These are phyloP conservation scores for Ceratocystis huliohia DNA, from an alignment of 2,329 filamentous ascomycete species.

Conservation along the genomic window DNA sequence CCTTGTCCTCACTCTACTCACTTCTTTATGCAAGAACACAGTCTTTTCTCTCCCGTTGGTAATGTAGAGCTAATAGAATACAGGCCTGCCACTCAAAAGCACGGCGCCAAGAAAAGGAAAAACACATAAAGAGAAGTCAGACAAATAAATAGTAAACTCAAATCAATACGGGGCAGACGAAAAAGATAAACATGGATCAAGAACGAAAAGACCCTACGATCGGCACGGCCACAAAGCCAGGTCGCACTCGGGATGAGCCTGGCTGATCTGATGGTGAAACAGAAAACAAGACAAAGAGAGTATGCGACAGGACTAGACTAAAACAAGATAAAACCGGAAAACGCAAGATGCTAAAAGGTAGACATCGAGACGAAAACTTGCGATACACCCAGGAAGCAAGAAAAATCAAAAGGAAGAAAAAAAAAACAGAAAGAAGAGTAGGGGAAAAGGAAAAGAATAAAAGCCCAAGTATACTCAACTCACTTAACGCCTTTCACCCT, in stretches of 20 bases:
- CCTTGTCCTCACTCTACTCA: too few relatives aligned
- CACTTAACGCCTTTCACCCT: background rate
- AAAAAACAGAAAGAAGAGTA: background rate
- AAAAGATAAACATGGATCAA: too few relatives aligned
- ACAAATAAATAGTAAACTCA: conserved; percentile 14
- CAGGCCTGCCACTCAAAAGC: background rate
- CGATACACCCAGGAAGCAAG: background rate
- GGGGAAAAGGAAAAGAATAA: background rate
- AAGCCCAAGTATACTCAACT: background rate
- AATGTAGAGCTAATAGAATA: background rate
- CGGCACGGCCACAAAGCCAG: too few relatives aligned
- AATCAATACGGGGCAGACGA: background rate
- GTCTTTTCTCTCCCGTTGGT: too few relatives aligned
- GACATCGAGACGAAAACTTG: background rate
- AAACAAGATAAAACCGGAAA: background rate
- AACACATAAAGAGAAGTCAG: background rate
- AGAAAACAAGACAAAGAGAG: too few relatives aligned
- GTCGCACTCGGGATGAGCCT: too few relatives aligned
- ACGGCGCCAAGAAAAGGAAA: background rate
- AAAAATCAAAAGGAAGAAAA: background rate
- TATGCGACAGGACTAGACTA: too few relatives aligned
- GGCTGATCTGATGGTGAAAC: too few relatives aligned
- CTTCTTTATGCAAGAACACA: too few relatives aligned
- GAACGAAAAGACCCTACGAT: too few relatives aligned
- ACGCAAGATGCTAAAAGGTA: background rate